Evolutionary conservation across 352 stramenopile species (phyloP).

Genomic region (Phytophthora quininea): DNA sequence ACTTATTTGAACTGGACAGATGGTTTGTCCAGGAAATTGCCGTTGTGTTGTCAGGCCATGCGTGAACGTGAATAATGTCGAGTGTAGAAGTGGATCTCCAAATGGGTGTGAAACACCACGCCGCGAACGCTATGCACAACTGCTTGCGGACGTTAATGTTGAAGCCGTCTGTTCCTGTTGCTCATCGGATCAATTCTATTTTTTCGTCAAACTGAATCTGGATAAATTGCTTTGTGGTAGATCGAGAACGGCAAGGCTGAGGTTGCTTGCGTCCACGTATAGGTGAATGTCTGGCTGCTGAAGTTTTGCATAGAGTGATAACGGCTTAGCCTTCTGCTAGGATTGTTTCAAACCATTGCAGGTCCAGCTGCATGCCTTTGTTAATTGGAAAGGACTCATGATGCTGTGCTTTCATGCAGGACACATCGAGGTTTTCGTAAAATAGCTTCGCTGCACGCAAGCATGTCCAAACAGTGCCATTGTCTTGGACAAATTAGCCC

Average conservation of each 20-base stretch:
- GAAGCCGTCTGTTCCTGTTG: not conserved
- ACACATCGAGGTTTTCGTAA: too few relatives aligned
- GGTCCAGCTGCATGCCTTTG: not conserved
- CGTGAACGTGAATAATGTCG: not conserved
- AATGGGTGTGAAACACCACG: not conserved
- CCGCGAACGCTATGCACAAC: slow-evolving; percentile 5
- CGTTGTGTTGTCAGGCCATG: slow-evolving; percentile 11
- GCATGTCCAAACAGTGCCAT: too few relatives aligned
- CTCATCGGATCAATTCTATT: not conserved
- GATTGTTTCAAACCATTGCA: not conserved
- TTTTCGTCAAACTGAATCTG: slow-evolving; percentile 5
- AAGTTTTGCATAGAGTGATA: not conserved
- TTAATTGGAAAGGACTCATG: too few relatives aligned
- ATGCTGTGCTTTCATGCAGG: too few relatives aligned
- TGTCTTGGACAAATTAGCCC: too few relatives aligned
- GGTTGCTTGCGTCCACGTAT: slow-evolving; percentile 16
- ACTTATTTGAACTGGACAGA: slow-evolving; percentile 2
- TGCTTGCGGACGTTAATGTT: slow-evolving; percentile 17
- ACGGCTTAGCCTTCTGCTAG: not conserved
- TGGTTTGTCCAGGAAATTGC: slow-evolving; percentile 9
- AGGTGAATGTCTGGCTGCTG: not conserved
- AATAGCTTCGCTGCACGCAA: too few relatives aligned
- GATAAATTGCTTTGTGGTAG: slow-evolving; percentile 1
- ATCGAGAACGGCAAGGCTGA: slow-evolving; percentile 1
- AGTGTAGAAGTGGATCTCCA: not conserved